Evolutionary conservation across 2,329 filamentous ascomycete species (phyloP).

Genomic region (Diaporthe sp.): DNA sequence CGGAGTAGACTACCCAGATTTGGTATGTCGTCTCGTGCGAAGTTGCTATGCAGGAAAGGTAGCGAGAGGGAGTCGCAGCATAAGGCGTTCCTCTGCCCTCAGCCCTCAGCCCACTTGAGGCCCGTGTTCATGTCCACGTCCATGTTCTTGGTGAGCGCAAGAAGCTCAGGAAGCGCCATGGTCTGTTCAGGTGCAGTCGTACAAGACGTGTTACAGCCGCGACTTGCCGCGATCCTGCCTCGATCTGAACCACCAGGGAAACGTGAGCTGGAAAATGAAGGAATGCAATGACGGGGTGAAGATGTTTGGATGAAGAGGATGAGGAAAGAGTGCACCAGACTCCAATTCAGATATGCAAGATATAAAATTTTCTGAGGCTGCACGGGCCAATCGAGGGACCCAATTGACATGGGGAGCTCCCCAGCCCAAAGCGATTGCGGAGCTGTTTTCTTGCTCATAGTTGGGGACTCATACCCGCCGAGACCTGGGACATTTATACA

Average conservation of each 20-base stretch:
- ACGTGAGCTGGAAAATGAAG: background rate
- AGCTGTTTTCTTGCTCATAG: constrained; percentile 32
- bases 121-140: background rate
- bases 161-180: background rate
- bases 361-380: constrained; percentile 37
- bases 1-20: background rate
- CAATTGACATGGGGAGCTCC: constrained; percentile 24
- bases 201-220: background rate
- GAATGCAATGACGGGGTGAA: background rate
- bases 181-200: background rate
- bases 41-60: background rate
- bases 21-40: background rate
- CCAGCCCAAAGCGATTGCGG: constrained; percentile 28
- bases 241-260: too few species aligned
- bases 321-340: background rate
- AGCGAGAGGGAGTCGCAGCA: background rate
- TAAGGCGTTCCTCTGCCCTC: background rate
- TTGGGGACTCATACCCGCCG: background rate
- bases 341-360: constrained; percentile 22
- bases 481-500: constrained; percentile 7
- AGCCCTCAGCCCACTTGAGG: background rate
- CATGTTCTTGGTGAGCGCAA: background rate
- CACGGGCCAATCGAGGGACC: constrained; percentile 33
- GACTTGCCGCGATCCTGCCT: background rate
- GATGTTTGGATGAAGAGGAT: background rate